A percentile compares a stretch with the other conserved stretches of the same genome.
These are phyloP conservation scores for Strobilomyces confusus DNA, from an alignment of 768 basidiomycete species.

Conservation along the genomic window DNA sequence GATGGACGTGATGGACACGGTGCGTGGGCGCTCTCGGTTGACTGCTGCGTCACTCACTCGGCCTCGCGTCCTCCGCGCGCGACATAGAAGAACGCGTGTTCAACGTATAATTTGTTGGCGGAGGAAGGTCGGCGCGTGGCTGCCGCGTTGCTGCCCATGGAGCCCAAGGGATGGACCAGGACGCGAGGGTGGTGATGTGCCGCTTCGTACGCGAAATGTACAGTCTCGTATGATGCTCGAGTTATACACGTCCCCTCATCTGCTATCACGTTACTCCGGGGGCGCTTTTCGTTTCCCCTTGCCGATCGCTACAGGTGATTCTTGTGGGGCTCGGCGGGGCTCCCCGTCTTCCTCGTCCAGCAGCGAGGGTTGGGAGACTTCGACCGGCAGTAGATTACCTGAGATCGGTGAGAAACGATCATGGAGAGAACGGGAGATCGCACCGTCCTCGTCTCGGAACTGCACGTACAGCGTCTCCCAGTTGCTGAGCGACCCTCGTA, in stretches of 20 bases:
- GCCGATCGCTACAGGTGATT: constrained; percentile 15
- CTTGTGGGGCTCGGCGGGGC: constrained; percentile 28
- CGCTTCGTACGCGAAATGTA: constrained; percentile 9
- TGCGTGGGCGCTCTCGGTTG: constrained; percentile 31
- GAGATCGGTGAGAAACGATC: neutral
- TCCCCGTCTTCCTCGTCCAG: constrained; percentile 60
- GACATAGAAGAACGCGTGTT: constrained; percentile 80
- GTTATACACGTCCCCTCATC: constrained; percentile 6
- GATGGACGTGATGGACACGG: constrained; percentile 83
- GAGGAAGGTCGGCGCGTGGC: constrained; percentile 94
- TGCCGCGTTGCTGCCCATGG: constrained; percentile 78
- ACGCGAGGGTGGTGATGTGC: constrained; percentile 15
- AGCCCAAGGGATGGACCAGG: constrained; percentile 47
- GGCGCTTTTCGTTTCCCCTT: constrained; percentile 67
- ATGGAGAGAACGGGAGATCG: neutral
- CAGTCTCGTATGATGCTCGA: constrained; percentile 9
- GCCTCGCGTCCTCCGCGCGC: neutral
- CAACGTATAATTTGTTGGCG: constrained; percentile 89
- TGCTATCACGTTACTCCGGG: constrained; percentile 19
- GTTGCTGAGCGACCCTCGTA: constrained; percentile 49
- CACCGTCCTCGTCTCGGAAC: constrained; percentile 62
- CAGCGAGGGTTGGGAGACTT: constrained; percentile 53
- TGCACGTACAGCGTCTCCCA: constrained; percentile 71
- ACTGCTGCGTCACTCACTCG: neutral
- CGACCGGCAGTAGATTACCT: constrained; percentile 61